Conservation (phyloP, 805 yeast species). For the Starmera caribaea region DNA sequence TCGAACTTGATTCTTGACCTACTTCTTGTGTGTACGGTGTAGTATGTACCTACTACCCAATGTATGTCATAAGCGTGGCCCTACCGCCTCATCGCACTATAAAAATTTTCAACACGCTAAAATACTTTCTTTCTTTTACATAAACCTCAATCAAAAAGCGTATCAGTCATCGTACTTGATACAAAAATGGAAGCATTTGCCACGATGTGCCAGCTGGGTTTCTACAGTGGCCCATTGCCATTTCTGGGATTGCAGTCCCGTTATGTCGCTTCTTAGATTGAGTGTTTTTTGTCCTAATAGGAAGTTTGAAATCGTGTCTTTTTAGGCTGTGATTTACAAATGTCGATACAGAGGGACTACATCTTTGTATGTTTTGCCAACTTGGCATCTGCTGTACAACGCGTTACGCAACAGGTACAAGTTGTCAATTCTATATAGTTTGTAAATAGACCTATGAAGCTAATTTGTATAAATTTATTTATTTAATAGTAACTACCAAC, state of each 20-base stretch:
- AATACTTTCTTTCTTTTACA: conserved; percentile 2
- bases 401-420: no score
- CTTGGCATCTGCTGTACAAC: no score
- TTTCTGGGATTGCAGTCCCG: conserved; percentile 19
- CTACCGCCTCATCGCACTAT: not conserved
- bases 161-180: not conserved
- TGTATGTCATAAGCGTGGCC: not conserved
- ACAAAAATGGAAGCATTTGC: conserved; percentile 20
- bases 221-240: conserved; percentile 23
- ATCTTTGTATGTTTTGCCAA: no score
- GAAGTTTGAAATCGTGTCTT: conserved; percentile 21
- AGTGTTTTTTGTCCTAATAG: conserved; percentile 19
- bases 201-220: conserved; percentile 20
- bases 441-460: no score
- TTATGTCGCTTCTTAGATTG: conserved; percentile 20
- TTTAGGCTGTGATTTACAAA: conserved; percentile 18
- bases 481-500: no score
- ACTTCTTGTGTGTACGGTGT: not conserved
- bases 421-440: no score
- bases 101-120: conserved; percentile 1
- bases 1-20: not conserved
- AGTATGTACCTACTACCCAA: no score
- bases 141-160: conserved; percentile 21
- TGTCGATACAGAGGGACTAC: conserved; percentile 21
- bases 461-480: no score